These are phyloP conservation scores for Fraxinus floribunda DNA, from an alignment of 305 asterid genomes.

Conservation along the genomic window DNA sequence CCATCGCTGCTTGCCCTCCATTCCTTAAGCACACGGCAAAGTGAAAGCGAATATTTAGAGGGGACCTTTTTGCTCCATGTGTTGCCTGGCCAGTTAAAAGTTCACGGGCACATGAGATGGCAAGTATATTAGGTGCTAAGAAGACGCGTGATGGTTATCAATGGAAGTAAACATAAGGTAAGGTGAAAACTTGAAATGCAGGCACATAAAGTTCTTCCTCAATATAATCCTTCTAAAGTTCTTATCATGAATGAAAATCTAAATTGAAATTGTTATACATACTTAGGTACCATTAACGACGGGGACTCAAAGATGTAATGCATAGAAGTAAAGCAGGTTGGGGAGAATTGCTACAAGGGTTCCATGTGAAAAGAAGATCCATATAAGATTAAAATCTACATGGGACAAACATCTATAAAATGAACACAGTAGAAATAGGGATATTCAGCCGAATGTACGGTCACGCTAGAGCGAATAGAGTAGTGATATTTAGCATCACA, in stretches of 20 bases:
- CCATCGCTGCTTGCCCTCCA: too few species aligned
- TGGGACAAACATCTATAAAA: background rate
- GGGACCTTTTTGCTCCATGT: background rate
- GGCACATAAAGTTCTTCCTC: background rate
- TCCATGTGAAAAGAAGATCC: background rate
- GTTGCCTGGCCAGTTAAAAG: slow-evolving; percentile 4
- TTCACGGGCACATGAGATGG: background rate
- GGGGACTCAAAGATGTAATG: background rate
- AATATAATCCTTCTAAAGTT: background rate
- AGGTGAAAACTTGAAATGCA: background rate
- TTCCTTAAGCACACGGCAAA: background rate
- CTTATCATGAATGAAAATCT: background rate
- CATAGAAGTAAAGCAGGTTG: background rate
- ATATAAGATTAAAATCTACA: background rate
- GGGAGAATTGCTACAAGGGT: background rate
- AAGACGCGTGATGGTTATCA: background rate
- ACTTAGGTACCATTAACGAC: background rate
- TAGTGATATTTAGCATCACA: too few species aligned
- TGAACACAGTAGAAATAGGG: background rate
- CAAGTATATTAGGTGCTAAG: background rate
- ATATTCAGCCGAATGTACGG: background rate
- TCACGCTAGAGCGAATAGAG: background rate
- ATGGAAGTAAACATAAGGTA: background rate
- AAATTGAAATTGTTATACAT: background rate
- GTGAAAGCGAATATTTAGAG: too few species aligned